Conservation (phyloP, 495 filamentous ascomycete genomes). For the Hypomontagnella submonticulosa region DNA sequence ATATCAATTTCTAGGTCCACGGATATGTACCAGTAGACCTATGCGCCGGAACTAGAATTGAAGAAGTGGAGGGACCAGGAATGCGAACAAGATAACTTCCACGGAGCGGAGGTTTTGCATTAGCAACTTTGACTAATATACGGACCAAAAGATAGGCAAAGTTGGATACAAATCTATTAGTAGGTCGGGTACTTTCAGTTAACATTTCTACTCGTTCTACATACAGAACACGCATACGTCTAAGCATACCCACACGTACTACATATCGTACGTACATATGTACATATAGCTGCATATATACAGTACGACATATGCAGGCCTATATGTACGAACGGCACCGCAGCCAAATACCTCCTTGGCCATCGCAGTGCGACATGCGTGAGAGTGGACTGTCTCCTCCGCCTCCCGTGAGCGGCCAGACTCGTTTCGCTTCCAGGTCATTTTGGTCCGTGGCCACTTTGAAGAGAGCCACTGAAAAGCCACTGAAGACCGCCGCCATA, state of each 20-base stretch:
- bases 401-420: conserved; percentile 25
- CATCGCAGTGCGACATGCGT: conserved; percentile 31
- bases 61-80: conserved; percentile 32
- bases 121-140: conserved; percentile 18
- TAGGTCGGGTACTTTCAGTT: conserved; percentile 13
- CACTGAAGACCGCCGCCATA: conserved; percentile 15
- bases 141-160: conserved; percentile 16
- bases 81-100: conserved; percentile 30
- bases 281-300: conserved; percentile 23
- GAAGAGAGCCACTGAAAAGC: not conserved
- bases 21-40: conserved; percentile 17
- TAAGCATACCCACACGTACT: not conserved
- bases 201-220: conserved; percentile 5
- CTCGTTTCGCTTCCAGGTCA: conserved; percentile 16
- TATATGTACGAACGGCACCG: conserved; percentile 27
- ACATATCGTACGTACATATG: conserved; percentile 20
- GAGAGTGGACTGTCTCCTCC: conserved; percentile 18
- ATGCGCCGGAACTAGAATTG: conserved; percentile 44
- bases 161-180: conserved; percentile 3
- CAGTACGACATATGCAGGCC: conserved; percentile 37
- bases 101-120: conserved; percentile 8
- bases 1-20: conserved; percentile 25
- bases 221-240: not conserved
- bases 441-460: conserved; percentile 12
- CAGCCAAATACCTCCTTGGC: conserved; percentile 28